Percentiles rank a stretch among this genome's conserved stretches.
phyloP scores from a whole-genome alignment of 163 green algal genomes.

The Coccomyxa subellipsoidea region DNA sequence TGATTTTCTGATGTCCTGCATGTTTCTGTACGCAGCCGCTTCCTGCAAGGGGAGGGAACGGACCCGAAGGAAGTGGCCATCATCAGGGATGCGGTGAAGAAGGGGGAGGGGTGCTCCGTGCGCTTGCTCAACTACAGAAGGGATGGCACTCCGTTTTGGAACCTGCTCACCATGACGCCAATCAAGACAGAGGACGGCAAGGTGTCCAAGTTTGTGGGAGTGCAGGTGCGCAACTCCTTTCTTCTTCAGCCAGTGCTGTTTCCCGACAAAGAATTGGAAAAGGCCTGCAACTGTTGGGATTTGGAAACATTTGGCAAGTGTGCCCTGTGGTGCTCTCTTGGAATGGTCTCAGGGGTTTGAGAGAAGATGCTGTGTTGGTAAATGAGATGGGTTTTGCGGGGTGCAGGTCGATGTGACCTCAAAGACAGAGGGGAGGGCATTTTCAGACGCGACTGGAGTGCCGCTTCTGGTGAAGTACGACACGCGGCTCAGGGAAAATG shows the following conservation, averaged over 20 bases:
- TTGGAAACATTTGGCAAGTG: too few species aligned
- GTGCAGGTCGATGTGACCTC: conserved; percentile 82
- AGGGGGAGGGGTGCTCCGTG: conserved; percentile 59
- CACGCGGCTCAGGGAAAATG: conserved; percentile 64
- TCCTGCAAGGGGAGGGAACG: conserved; percentile 89
- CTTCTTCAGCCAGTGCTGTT: too few species aligned
- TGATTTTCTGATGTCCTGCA: too few species aligned
- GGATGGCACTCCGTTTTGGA: conserved; percentile 94
- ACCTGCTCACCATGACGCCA: conserved; percentile 93
- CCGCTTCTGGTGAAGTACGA: conserved; percentile 77
- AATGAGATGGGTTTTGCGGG: not conserved
- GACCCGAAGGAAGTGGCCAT: conserved; percentile 82
- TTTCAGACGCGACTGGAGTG: conserved; percentile 60
- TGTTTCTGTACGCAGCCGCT: conserved; percentile 58
- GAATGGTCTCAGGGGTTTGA: too few species aligned
- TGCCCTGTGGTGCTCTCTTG: too few species aligned
- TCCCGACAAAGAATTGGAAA: too few species aligned
- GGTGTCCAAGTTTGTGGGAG: conserved; percentile 88
- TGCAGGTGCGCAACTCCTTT: conserved; percentile 62
- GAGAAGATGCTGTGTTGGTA: too few species aligned
- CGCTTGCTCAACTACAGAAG: conserved; percentile 94
- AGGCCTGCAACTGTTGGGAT: too few species aligned
- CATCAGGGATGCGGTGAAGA: conserved; percentile 73
- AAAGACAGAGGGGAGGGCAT: conserved; percentile 83
- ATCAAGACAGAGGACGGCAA: conserved; percentile 83